These are phyloP conservation scores for Fusarium sp. DNA, from an alignment of 2,329 filamentous ascomycete species.

Conservation along the genomic window DNA sequence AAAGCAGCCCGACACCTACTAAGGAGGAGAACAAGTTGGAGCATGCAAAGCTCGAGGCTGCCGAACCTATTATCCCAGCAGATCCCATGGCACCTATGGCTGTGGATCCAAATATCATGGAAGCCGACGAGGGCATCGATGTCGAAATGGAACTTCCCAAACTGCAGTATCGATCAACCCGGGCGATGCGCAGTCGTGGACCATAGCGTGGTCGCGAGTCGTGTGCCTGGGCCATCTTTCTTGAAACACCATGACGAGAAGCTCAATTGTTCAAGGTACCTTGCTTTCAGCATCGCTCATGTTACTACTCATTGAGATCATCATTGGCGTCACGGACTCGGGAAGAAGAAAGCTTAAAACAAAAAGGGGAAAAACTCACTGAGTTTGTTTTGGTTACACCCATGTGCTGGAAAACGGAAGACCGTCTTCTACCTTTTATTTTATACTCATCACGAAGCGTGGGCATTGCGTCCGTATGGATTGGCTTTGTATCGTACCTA, in stretches of 20 bases:
- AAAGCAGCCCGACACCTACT: constrained; percentile 31
- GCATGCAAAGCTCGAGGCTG: constrained; percentile 36
- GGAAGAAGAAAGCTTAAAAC: constrained; percentile 5
- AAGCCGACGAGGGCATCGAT: constrained; percentile 55
- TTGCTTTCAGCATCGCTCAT: constrained; percentile 9
- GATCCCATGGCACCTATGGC: constrained; percentile 42
- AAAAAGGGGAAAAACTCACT: not conserved
- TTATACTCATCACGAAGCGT: constrained; percentile 30
- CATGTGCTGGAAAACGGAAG: not conserved
- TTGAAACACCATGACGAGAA: constrained; percentile 16
- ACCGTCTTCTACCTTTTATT: constrained; percentile 16
- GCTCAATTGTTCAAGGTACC: not conserved
- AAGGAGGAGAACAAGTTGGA: constrained; percentile 41
- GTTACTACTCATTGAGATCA: constrained; percentile 27
- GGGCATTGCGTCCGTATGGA: constrained; percentile 22
- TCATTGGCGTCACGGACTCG: constrained; percentile 30
- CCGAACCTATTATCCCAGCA: constrained; percentile 17
- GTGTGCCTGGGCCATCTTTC: constrained; percentile 31
- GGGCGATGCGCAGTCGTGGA: constrained; percentile 47
- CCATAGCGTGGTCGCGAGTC: constrained; percentile 38
- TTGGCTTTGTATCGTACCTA: constrained; percentile 19
- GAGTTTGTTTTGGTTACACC: not conserved
- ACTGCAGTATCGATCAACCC: constrained; percentile 54
- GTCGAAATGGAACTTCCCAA: constrained; percentile 50
- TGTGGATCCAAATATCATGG: constrained; percentile 45